These are phyloP conservation scores for Porodaedalea pini DNA, from an alignment of 1,284 basidiomycete species.

Conservation along the genomic window DNA sequence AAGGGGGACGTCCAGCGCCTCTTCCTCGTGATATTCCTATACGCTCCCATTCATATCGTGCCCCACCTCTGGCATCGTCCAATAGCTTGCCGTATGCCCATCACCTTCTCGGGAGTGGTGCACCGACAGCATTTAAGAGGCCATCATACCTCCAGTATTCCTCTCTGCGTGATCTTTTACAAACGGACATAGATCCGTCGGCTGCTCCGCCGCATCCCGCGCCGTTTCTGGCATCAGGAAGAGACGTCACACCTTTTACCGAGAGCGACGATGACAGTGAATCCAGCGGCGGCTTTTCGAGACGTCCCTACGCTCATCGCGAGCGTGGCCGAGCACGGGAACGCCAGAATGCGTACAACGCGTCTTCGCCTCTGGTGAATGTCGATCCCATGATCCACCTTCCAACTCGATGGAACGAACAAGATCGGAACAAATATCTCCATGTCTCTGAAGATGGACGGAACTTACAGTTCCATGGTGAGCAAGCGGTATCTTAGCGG, in stretches of 20 bases:
- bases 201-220: slow-evolving; percentile 27
- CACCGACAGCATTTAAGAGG: slow-evolving; percentile 48
- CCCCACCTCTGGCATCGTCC: neutral
- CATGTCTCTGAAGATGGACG: slow-evolving; percentile 66
- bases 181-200: slow-evolving; percentile 47
- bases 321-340: slow-evolving; percentile 8
- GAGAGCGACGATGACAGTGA: slow-evolving; percentile 67
- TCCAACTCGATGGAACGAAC: slow-evolving; percentile 78
- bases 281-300: slow-evolving; percentile 36
- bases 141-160: slow-evolving; percentile 75
- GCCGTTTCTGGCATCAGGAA: slow-evolving; percentile 15
- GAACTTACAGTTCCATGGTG: slow-evolving; percentile 66
- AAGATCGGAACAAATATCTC: slow-evolving; percentile 55
- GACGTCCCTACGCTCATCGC: slow-evolving; percentile 22
- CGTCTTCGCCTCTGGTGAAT: slow-evolving; percentile 24
- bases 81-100: slow-evolving; percentile 3
- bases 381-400: slow-evolving; percentile 49
- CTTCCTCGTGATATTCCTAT: slow-evolving; percentile 7
- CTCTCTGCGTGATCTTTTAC: slow-evolving; percentile 62
- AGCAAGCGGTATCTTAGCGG: slow-evolving; percentile 14
- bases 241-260: slow-evolving; percentile 30
- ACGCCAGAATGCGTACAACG: slow-evolving; percentile 19
- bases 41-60: neutral
- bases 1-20: neutral
- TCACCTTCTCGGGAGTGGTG: slow-evolving; percentile 9